Conservation (phyloP, 176 grass and related monocot species). For the Rhynchospora pubera region DNA sequence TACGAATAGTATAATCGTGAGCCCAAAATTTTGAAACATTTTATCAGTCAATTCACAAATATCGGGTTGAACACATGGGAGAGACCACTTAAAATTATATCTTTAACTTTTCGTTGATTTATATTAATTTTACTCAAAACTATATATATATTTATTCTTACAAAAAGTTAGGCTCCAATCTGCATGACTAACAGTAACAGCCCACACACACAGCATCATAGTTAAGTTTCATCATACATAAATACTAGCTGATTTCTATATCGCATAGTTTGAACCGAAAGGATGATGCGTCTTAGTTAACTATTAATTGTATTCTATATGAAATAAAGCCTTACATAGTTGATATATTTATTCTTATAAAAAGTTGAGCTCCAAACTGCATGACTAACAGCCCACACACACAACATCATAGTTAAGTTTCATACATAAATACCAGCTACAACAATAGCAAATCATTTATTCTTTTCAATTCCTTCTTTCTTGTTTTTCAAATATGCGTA, state of each 20-base stretch:
- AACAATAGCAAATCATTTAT: constrained; percentile 19
- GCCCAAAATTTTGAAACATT: not conserved
- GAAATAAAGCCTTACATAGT: not conserved
- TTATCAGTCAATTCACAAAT: not conserved
- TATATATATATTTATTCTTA: too few species aligned
- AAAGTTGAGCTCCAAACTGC: too few species aligned
- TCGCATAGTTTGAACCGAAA: too few species aligned
- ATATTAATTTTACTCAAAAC: not conserved
- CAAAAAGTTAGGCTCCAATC: not conserved
- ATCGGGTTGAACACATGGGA: not conserved
- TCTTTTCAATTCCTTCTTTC: constrained; percentile 31
- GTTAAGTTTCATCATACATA: too few species aligned
- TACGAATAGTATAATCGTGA: not conserved
- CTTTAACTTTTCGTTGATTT: not conserved
- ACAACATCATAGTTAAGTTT: too few species aligned
- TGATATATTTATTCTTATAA: too few species aligned
- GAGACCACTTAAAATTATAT: not conserved
- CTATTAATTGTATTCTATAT: too few species aligned
- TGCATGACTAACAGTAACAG: not conserved
- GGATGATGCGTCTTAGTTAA: too few species aligned
- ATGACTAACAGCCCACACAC: too few species aligned
- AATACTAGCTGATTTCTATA: too few species aligned
- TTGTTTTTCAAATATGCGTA: constrained; percentile 41
- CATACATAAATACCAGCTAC: too few species aligned
- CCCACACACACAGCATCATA: too few species aligned